These are phyloP conservation scores for Scopulariopsis brevicaulis DNA, from an alignment of 2,329 filamentous ascomycete genomes.

Conservation along the genomic window DNA sequence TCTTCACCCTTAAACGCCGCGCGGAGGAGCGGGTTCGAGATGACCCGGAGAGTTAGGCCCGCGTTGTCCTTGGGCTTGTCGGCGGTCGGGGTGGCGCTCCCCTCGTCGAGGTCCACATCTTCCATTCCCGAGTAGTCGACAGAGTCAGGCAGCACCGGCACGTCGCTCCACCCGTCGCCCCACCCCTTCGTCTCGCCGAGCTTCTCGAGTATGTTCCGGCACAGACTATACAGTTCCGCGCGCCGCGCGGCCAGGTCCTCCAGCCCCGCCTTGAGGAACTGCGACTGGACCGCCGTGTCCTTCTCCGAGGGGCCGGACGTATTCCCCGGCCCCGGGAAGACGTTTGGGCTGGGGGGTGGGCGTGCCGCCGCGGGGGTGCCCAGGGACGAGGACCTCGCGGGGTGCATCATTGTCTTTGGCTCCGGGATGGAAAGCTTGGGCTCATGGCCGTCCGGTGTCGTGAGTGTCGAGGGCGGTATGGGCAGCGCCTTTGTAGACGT, in stretches of 20 bases:
- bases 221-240: conserved; percentile 72
- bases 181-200: conserved; percentile 62
- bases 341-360: conserved; percentile 34
- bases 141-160: conserved; percentile 32
- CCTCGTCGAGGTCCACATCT: conserved; percentile 41
- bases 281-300: conserved; percentile 26
- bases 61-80: background rate
- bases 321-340: conserved; percentile 36
- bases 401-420: conserved; percentile 61
- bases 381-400: conserved; percentile 52
- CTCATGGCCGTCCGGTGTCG: conserved; percentile 35
- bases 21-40: conserved; percentile 45
- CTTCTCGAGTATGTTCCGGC: conserved; percentile 67
- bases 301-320: conserved; percentile 25
- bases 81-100: conserved; percentile 9
- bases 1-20: conserved; percentile 49
- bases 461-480: conserved; percentile 48
- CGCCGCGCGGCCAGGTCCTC: conserved; percentile 74
- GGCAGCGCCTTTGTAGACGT: conserved; percentile 59
- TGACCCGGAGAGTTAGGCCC: conserved; percentile 19
- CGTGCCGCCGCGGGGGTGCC: conserved; percentile 25
- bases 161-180: conserved; percentile 63
- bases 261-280: conserved; percentile 52
- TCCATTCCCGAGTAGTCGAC: conserved; percentile 36
- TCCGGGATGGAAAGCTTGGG: conserved; percentile 53